Base-by-base conservation (phyloP, 2,329 filamentous ascomycete genomes). In the Daldinia sp. region DNA sequence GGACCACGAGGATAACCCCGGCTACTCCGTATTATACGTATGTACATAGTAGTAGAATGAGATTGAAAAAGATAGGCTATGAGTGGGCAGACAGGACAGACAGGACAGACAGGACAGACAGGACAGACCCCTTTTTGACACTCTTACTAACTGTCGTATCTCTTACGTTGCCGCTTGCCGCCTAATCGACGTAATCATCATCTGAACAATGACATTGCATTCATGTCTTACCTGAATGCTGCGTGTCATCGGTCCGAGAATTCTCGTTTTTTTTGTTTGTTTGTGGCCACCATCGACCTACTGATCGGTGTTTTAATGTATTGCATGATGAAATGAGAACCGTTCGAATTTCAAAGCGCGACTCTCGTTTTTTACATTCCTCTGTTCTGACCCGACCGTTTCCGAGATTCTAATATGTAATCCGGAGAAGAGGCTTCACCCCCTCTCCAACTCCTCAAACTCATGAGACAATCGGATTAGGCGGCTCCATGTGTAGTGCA, bases 401-500 rank as follows among this genome's bases (percentile, higher is more conserved):
- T 45, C 39, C 39, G 39, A 45, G 13, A 45, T 45, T 27, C 11
- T 43, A 43, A 5, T 15, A 8, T 43, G 39, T 30, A 30, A 48
- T 19, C 43, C 30, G n/a, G 45, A 29, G n/a, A 19, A 48, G 27
- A 48, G 6, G 1, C 37, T 41, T 41, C 17, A 41, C 19, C 10
- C 10, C 19, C 15, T 23, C 37, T 41, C 37, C 9, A 29, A 30
- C 11, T 48, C 27, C 27, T 27, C 39, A 27, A 7, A 27, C 39
- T 45, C n/a, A 32, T 30, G 23, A 43, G 23, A 41, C 50, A 53
- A 53, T 29, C 50, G 35, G 49, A 39, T 39, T 39, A 15, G 48
- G 61, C 61, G 50, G 61, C 37, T 61, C 61, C 47, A 53, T 52
- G 60, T 39, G 32, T 43, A 55, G 35, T 61, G 54, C 50, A 39